These are phyloP conservation scores for Talaromyces sp. DNA, from an alignment of 2,329 filamentous ascomycete species.

Conservation along the genomic window DNA sequence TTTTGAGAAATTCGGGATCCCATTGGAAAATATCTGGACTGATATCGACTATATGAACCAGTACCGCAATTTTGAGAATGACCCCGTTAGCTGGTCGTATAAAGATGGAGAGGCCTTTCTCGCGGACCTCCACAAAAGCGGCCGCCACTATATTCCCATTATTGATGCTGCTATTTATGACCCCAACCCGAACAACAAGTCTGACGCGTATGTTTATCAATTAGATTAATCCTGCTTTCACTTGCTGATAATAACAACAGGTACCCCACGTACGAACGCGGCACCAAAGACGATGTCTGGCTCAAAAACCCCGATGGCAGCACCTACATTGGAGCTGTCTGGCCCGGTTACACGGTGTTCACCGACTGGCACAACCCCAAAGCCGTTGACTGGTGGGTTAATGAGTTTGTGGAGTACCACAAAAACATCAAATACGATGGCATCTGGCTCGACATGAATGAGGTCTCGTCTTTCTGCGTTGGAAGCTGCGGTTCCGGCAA, in stretches of 20 bases:
- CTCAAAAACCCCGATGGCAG: constrained; percentile 52
- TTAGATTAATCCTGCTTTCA: neutral
- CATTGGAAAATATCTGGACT: constrained; percentile 44
- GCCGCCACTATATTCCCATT: constrained; percentile 57
- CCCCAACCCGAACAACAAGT: neutral
- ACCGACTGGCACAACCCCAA: constrained; percentile 58
- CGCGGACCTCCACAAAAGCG: constrained; percentile 46
- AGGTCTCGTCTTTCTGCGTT: constrained; percentile 61
- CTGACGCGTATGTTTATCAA: neutral
- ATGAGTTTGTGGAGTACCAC: constrained; percentile 49
- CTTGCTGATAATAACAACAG: constrained; percentile 31
- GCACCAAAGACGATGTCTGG: constrained; percentile 45
- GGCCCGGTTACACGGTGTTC: constrained; percentile 58
- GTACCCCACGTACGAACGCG: constrained; percentile 50
- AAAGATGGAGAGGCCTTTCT: constrained; percentile 49
- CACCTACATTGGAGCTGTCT: constrained; percentile 51
- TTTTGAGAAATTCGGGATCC: constrained; percentile 52
- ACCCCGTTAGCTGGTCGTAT: constrained; percentile 48
- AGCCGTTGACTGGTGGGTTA: constrained; percentile 55
- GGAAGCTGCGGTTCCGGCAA: constrained; percentile 66
- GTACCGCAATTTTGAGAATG: constrained; percentile 56
- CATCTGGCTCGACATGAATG: constrained; percentile 59
- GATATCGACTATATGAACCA: constrained; percentile 57
- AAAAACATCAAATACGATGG: constrained; percentile 51
- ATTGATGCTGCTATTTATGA: constrained; percentile 57